These are phyloP conservation scores for Eucalyptus curtisii DNA, from an alignment of 345 rosid genomes.

Conservation along the genomic window DNA sequence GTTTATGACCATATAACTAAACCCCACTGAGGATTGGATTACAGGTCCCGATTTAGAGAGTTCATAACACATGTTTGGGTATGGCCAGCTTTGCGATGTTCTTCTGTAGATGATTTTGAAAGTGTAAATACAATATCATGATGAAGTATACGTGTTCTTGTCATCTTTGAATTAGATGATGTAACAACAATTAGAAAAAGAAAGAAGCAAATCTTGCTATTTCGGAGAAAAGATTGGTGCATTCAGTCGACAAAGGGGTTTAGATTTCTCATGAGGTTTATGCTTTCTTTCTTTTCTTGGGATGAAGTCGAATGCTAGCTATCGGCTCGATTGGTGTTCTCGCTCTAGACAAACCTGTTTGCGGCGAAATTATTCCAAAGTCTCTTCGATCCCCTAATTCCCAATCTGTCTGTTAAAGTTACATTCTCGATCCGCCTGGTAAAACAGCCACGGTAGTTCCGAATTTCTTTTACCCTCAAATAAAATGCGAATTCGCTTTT, in stretches of 20 bases:
- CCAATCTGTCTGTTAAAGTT: neutral
- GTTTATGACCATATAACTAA: neutral
- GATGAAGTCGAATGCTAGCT: neutral
- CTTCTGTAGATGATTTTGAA: neutral
- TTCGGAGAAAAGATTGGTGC: neutral
- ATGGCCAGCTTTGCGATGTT: neutral
- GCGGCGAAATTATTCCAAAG: neutral
- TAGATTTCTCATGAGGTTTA: neutral
- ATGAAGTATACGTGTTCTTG: neutral
- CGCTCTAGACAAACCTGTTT: neutral
- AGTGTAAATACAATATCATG: neutral
- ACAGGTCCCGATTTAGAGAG: neutral
- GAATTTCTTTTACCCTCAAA: neutral
- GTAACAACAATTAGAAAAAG: neutral
- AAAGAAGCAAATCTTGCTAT: neutral
- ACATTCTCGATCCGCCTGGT: neutral
- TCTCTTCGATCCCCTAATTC: neutral
- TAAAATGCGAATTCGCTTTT: neutral
- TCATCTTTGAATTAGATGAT: neutral
- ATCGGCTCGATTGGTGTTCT: neutral
- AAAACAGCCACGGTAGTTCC: neutral
- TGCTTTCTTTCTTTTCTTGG: neutral
- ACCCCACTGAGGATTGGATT: neutral
- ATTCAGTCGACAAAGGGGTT: neutral
- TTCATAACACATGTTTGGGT: neutral